Percentiles rank a stretch among this genome's conserved stretches.
These are phyloP conservation scores for Dorcoceras hygrometricum DNA, from an alignment of 257 asterid genomes.

Conservation along the genomic window DNA sequence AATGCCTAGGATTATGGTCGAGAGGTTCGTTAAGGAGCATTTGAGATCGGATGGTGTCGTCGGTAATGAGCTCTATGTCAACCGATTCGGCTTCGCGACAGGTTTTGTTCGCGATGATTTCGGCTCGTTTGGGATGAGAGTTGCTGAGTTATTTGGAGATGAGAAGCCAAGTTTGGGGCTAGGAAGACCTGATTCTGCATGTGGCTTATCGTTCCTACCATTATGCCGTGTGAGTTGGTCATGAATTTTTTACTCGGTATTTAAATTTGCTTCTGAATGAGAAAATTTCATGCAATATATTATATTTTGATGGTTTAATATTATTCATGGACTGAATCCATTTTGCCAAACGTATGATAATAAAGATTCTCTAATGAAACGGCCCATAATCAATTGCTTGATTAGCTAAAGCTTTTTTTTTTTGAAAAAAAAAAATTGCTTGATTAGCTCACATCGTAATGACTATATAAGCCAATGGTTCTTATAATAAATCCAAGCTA, in stretches of 20 bases:
- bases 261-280: no score
- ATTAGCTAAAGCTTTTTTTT: no score
- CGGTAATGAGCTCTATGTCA: conserved; percentile 56
- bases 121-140: conserved; percentile 29
- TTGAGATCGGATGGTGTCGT: conserved; percentile 61
- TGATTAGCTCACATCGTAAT: no score
- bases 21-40: conserved; percentile 73
- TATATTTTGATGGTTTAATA: no score
- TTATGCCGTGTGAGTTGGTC: conserved; percentile 49
- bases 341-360: neutral
- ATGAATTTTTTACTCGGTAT: no score
- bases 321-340: no score
- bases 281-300: no score
- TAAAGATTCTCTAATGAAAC: neutral
- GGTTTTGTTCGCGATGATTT: conserved; percentile 49
- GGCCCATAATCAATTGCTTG: neutral
- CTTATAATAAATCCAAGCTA: no score
- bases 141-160: conserved; percentile 38
- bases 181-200: conserved; percentile 35
- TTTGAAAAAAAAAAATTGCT: no score
- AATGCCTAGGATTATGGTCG: conserved; percentile 76
- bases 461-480: no score
- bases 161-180: conserved; percentile 51
- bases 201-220: conserved; percentile 40
- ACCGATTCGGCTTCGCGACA: conserved; percentile 56